Evolutionary conservation across 1,284 basidiomycete genomes (phyloP), one percentile per base, ranked within the genome.

Genomic region (Caloboletus firmus): DNA sequence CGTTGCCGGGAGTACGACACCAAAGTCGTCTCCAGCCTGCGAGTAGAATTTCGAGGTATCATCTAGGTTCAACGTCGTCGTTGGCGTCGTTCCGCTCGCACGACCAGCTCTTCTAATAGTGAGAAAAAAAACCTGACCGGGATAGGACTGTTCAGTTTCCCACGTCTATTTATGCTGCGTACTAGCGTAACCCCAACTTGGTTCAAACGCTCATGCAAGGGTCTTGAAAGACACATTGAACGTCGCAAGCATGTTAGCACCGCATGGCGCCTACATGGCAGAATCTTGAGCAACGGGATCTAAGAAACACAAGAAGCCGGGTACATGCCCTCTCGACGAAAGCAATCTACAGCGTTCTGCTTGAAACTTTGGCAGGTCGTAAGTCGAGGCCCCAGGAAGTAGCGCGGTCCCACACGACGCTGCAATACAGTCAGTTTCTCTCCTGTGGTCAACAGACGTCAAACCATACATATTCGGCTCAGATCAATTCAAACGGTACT

Each of bases 1-100:
- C 74, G 66, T 69, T 87, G 84, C 30, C 87, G 78, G 64, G 86
- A 75, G 70, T 70, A 86, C 71, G 79, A 79, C 77, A 83, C 62
- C 66, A 80, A 81, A 80, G 83, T 75, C 70, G 79, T 80, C 80
- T 79, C 81, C n/a, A 82, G 63, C 58, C 69, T 73, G 43, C 71
- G 72, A 34, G 74, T n/a, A 57, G 65, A 74, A 39, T 74, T 72
- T 60, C 81, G 72, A 59, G 75, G 68, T 57, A 82, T 70, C 79
- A 83, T 82, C 47, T 52, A 17, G 37, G 37, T 53, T 51, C 37
- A 52, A 24, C 39, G 50, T 49, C 36, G 58, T 54, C 45, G 49
- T 51, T 8, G 17, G 30, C 12, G 62, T 61, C 47, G 52, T 45
- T 39, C 30, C 5, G 13, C 56, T 57, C 65, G 52, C 51, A 52